Evolutionary conservation across 2,329 filamentous ascomycete genomes (phyloP).

Genomic region (Bertia moriformis): DNA sequence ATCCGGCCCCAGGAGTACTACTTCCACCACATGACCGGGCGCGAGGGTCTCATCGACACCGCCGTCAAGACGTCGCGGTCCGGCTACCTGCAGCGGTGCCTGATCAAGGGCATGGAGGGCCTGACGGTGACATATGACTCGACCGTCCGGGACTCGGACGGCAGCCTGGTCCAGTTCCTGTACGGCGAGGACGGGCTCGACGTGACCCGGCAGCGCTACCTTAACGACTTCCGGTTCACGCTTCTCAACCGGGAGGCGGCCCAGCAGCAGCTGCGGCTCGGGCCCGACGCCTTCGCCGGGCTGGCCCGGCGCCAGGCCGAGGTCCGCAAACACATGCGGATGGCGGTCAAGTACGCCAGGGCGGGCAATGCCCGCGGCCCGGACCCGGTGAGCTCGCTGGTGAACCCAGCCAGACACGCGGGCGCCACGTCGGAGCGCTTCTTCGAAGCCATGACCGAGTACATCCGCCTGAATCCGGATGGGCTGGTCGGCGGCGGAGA

Average conservation of each 20-base stretch:
- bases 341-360: constrained; percentile 59
- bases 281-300: constrained; percentile 27
- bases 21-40: constrained; percentile 98
- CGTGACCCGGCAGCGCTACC: constrained; percentile 81
- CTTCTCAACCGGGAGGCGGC: constrained; percentile 74
- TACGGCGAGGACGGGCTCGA: constrained; percentile 95
- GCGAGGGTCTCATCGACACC: constrained; percentile 96
- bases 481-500: constrained; percentile 27
- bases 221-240: constrained; percentile 80
- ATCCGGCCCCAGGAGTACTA: constrained; percentile 96
- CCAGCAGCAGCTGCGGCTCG: constrained; percentile 60
- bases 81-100: constrained; percentile 86
- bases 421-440: constrained; percentile 87
- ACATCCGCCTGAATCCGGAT: constrained; percentile 64
- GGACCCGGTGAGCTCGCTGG: constrained; percentile 62
- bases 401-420: constrained; percentile 62
- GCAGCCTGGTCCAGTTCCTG: constrained; percentile 82
- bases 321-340: constrained; percentile 67
- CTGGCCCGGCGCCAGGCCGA: constrained; percentile 38
- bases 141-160: constrained; percentile 85
- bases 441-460: constrained; percentile 56
- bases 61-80: constrained; percentile 97
- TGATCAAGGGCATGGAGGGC: constrained; percentile 98
- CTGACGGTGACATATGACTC: constrained; percentile 84
- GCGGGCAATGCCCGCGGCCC: constrained; percentile 38